Evolutionary conservation across 2,329 filamentous ascomycete genomes (phyloP), one percentile per base, ranked within the genome.

Genomic region (Cyphellophora attinorum): DNA sequence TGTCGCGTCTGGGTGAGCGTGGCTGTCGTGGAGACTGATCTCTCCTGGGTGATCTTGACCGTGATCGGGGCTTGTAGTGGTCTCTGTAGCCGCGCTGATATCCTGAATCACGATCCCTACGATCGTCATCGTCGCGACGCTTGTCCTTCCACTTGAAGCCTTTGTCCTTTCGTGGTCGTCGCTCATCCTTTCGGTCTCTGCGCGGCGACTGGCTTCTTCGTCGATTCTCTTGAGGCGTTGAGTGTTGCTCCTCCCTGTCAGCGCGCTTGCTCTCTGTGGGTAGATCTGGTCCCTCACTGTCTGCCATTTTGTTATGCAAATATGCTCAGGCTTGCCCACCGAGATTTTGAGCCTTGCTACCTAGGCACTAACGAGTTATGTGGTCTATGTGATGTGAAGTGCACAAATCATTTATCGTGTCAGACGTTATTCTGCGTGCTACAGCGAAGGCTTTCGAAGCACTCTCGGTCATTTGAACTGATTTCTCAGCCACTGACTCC

Each of bases 41-140:
- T 17, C 31, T 23, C 29, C 39, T 34, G n/a, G 42, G 27, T 51
- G 59, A 48, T 54, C 56, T 60, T 34, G 60, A 55, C 28, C 57
- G 51, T 46, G 42, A 37, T 42, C 57, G 50, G 17, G 53, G 55
- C 43, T 51, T 40, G 34, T 50, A 46, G 31, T 50, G 45, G 30
- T 57, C 57, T 39, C 60, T 54, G 37, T 75, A 75, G 34, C 72
- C 70, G 42, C 72, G 61, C 38, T 74, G 68, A 42, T 71, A 59
- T 37, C 59, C 58, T 38, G 64, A 57, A 18, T 70, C 64, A 25
- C 63, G 59, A 23, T 66, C 61, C 23, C 53, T 52, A 18, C 50
- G 40, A 10, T 60, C 55, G 40, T 66, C 61, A 31, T 70, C 63
- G 35, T 63, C 60, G 18, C 60, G 57, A 25, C 68, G 62, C 44